Conservation (phyloP, 2,329 filamentous ascomycete species). For the Arthrobotrys conoides region DNA sequence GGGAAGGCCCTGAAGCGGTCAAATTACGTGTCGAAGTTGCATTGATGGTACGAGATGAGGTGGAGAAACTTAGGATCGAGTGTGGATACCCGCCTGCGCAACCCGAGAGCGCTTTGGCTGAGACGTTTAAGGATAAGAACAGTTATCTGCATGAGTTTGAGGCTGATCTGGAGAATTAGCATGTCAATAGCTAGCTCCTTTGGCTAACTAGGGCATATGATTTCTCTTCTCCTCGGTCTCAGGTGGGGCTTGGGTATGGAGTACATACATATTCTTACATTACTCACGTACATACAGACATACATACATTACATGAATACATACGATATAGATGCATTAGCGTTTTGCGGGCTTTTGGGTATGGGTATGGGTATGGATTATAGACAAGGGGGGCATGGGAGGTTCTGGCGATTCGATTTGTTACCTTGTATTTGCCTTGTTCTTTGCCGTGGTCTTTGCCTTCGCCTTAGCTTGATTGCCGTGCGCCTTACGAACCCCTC, state of each 20-base stretch:
- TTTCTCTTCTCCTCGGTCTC: not conserved
- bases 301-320: too few relatives aligned
- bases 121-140: conserved; percentile 74
- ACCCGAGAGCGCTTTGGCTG: conserved; percentile 80
- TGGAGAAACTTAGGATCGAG: conserved; percentile 80
- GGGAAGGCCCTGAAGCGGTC: conserved; percentile 80
- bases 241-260: not conserved
- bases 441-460: conserved; percentile 23
- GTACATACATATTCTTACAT: not conserved
- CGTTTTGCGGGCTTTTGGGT: conserved; percentile 12
- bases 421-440: conserved; percentile 14
- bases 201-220: too few relatives aligned
- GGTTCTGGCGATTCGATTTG: conserved; percentile 30
- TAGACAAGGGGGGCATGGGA: not conserved
- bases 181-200: conserved; percentile 45
- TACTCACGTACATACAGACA: not conserved
- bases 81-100: conserved; percentile 85
- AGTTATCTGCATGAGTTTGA: conserved; percentile 50
- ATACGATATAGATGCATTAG: conserved; percentile 13
- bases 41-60: conserved; percentile 80
- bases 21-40: conserved; percentile 85
- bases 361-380: conserved; percentile 6
- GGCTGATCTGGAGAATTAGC: conserved; percentile 54
- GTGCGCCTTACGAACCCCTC: conserved; percentile 12
- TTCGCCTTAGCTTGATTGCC: conserved; percentile 23